Percentiles rank a stretch among this genome's conserved stretches.
These are phyloP conservation scores for Porphyrellus sp. DNA, from an alignment of 1,284 basidiomycete species.

Conservation along the genomic window DNA sequence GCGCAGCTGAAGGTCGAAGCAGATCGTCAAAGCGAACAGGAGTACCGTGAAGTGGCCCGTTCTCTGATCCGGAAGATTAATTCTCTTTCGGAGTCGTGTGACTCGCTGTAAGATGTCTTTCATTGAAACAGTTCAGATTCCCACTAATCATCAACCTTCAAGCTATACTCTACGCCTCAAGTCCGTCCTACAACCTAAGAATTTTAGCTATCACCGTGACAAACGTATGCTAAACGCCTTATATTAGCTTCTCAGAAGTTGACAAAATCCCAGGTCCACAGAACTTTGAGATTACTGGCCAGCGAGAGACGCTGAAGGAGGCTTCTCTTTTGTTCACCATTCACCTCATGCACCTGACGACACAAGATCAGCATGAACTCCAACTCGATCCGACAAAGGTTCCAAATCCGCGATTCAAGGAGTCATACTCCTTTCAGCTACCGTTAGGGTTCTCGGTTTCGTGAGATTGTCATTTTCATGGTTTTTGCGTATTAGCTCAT, in stretches of 20 bases:
- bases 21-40: slow-evolving; percentile 18
- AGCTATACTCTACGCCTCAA: slow-evolving; percentile 22
- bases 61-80: slow-evolving; percentile 29
- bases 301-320: slow-evolving; percentile 18
- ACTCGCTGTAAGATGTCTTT: slow-evolving; percentile 22
- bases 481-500: not conserved
- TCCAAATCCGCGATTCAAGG: slow-evolving; percentile 37
- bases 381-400: slow-evolving; percentile 39
- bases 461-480: slow-evolving; percentile 30
- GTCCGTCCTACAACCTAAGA: slow-evolving; percentile 1
- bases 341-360: slow-evolving; percentile 39
- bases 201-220: not conserved
- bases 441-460: slow-evolving; percentile 35
- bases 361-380: slow-evolving; percentile 42
- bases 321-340: slow-evolving; percentile 37
- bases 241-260: not conserved
- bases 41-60: slow-evolving; percentile 15
- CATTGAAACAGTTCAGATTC: not conserved
- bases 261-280: slow-evolving; percentile 8
- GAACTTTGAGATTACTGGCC: slow-evolving; percentile 23
- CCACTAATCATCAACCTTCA: not conserved
- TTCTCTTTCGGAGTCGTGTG: slow-evolving; percentile 14
- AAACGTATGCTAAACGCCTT: slow-evolving; percentile 4
- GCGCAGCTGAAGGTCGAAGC: slow-evolving; percentile 23
- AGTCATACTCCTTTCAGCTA: slow-evolving; percentile 36